Percentiles rank a stretch among this genome's conserved stretches.
These are phyloP conservation scores for Dendrobium nobile DNA, from an alignment of 106 monocot genomes.

Conservation along the genomic window DNA sequence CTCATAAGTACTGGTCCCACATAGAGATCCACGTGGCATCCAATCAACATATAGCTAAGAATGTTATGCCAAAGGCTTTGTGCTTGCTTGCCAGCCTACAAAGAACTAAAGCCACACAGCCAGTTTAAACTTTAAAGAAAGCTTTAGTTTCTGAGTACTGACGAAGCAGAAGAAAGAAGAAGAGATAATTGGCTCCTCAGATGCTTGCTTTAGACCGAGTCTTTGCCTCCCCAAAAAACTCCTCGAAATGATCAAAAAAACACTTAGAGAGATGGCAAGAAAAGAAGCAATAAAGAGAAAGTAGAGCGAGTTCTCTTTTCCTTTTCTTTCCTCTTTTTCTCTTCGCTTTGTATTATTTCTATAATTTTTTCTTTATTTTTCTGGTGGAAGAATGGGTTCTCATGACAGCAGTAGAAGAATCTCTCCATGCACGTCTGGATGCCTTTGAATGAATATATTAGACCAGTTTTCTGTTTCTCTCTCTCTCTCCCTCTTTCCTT, in stretches of 20 bases:
- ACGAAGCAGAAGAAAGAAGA: neutral
- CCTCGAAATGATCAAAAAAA: neutral
- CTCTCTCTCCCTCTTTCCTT: no score
- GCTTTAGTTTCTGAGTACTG: slow-evolving; percentile 4
- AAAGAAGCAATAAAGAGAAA: slow-evolving; percentile 6
- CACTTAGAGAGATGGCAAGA: neutral
- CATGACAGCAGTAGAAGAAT: no score
- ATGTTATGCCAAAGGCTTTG: no score
- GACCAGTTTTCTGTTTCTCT: no score
- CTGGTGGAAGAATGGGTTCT: neutral
- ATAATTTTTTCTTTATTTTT: neutral
- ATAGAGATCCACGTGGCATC: no score
- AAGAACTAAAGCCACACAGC: neutral
- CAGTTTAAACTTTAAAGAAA: slow-evolving; percentile 5
- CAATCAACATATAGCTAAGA: no score
- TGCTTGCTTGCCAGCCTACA: neutral
- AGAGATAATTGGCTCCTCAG: slow-evolving; percentile 1
- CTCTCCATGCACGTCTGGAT: neutral
- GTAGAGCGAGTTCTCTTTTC: neutral
- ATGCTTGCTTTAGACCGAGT: slow-evolving; percentile 5
- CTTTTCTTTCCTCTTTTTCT: neutral
- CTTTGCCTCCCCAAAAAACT: slow-evolving; percentile 1
- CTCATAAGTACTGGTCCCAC: no score
- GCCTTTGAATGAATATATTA: neutral
- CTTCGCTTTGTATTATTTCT: neutral